Conservation (phyloP, 306 rosid genomes). For the Vigna angularis region DNA sequence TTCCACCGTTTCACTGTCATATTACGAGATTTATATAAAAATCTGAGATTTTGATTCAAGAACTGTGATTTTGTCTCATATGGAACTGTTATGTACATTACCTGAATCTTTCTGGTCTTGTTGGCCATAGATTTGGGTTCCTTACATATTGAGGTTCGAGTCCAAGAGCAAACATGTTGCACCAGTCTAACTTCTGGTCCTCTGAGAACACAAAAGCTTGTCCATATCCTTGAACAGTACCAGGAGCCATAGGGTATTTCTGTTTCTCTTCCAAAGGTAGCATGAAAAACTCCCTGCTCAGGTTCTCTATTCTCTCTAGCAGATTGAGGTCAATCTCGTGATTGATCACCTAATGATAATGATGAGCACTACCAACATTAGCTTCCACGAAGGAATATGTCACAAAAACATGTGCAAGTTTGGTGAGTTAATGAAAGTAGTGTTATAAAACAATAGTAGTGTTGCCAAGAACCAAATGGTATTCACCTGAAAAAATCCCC, state of each 20-base stretch:
- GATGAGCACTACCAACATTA: constrained; percentile 25
- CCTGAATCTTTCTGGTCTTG: constrained; percentile 75
- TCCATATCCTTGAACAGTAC: constrained; percentile 94
- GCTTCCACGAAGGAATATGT: constrained; percentile 11
- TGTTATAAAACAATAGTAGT: neutral
- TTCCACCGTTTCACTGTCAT: constrained; percentile 79
- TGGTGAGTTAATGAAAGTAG: constrained; percentile 4
- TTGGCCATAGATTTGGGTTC: constrained; percentile 85
- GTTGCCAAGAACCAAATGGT: neutral
- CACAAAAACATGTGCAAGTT: neutral
- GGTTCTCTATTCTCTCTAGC: constrained; percentile 70
- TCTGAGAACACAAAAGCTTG: constrained; percentile 98
- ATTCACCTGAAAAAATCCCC: constrained; percentile 98
- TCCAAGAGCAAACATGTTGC: constrained; percentile 98
- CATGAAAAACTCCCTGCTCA: constrained; percentile 83
- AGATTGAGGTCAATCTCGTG: constrained; percentile 76
- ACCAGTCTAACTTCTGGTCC: constrained; percentile 96
- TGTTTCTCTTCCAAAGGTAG: constrained; percentile 87
- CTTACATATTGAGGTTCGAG: constrained; percentile 69
- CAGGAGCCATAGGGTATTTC: constrained; percentile 88
- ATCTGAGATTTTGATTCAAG: neutral
- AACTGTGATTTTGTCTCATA: neutral
- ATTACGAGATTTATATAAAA: too few species aligned
- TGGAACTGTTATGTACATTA: constrained; percentile 30
- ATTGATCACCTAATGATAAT: constrained; percentile 64